A percentile compares a stretch with the other conserved stretches of the same genome.
Conservation (phyloP, 2,329 filamentous ascomycete species). For the Exophiala phaeomuriformis region DNA sequence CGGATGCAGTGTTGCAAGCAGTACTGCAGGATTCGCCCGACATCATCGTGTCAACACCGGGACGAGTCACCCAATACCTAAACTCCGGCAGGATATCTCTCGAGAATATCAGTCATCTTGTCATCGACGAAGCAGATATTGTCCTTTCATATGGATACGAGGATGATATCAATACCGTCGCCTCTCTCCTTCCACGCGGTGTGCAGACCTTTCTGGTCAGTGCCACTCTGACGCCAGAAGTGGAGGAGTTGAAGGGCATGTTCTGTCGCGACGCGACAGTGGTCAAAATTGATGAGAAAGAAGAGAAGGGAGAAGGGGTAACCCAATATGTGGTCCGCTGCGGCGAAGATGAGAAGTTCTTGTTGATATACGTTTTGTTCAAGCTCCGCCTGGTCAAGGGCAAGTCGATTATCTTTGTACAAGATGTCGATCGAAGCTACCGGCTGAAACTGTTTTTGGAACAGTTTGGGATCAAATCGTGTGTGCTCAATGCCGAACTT, state of each 20-base stretch:
- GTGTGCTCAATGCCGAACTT: slow-evolving; percentile 87
- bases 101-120: slow-evolving; percentile 64
- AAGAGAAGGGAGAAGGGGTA: slow-evolving; percentile 67
- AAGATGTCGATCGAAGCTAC: slow-evolving; percentile 83
- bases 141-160: slow-evolving; percentile 92
- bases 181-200: slow-evolving; percentile 70
- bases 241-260: slow-evolving; percentile 74
- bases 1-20: slow-evolving; percentile 78
- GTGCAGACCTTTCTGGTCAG: slow-evolving; percentile 91
- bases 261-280: slow-evolving; percentile 76
- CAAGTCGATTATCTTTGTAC: slow-evolving; percentile 79
- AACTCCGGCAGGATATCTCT: slow-evolving; percentile 65
- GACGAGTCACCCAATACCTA: slow-evolving; percentile 71
- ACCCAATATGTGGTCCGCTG: slow-evolving; percentile 84
- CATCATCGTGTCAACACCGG: slow-evolving; percentile 82
- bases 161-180: slow-evolving; percentile 74
- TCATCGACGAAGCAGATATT: slow-evolving; percentile 91
- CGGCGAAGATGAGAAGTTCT: slow-evolving; percentile 94
- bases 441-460: slow-evolving; percentile 90
- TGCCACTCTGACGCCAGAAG: slow-evolving; percentile 80
- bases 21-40: slow-evolving; percentile 81
- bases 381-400: slow-evolving; percentile 90
- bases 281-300: slow-evolving; percentile 74
- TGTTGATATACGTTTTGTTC: slow-evolving; percentile 88
- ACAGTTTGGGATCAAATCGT: slow-evolving; percentile 91